Evolutionary conservation across 1,284 basidiomycete genomes (phyloP), one percentile per base, ranked within the genome.

Genomic region (Thecaphora thlaspeos): DNA sequence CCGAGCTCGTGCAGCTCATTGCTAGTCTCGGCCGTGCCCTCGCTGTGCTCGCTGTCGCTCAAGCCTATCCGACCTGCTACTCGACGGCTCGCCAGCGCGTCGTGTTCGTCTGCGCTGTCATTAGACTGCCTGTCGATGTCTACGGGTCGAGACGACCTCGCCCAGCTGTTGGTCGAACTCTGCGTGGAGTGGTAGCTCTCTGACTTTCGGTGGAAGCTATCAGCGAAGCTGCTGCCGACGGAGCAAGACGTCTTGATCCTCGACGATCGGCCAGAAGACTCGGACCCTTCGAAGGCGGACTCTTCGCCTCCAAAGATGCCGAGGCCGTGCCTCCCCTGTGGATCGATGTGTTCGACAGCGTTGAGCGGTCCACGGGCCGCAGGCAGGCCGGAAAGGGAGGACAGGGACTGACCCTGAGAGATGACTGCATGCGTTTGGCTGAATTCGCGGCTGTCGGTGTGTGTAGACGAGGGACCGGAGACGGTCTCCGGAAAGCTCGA

Each of bases 21-120:
- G 42, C 58, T 65, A 4, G 62, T 61, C n/a, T 61, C 62, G 24
- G 51, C 51, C 0, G 62, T 61, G 42, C 48, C 47, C 15, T 43
- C 47, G 52, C 62, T 65, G 40, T 55, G 55, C 2, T 44, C 62
- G 55, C 62, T 57, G 32, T 65, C 62, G 51, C 62, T 61, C 34
- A 58, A 19, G 18, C 42, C 40, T 2, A 53, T 51, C 22, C 43
- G 42, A 14, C 32, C 9, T 11, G 32, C 32, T 17, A 14, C 4
- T 3, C 32, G 32, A 15, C 15, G 32, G 32, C 12, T 34, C 15
- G 9, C 10, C 4, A 15, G 3, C 10, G 3, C 17, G 11, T 34
- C 32, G 9, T 4, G 11, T 4, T 17, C 32, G 15, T 34, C 32
- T 7, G 11, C 32, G 12, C 32, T 17, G 9, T 63, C 61, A 38